A percentile compares a stretch with the other conserved stretches of the same genome.
phyloP scores from a whole-genome alignment of 805 yeast genomes.

The Hermanozyma aechmeae region DNA sequence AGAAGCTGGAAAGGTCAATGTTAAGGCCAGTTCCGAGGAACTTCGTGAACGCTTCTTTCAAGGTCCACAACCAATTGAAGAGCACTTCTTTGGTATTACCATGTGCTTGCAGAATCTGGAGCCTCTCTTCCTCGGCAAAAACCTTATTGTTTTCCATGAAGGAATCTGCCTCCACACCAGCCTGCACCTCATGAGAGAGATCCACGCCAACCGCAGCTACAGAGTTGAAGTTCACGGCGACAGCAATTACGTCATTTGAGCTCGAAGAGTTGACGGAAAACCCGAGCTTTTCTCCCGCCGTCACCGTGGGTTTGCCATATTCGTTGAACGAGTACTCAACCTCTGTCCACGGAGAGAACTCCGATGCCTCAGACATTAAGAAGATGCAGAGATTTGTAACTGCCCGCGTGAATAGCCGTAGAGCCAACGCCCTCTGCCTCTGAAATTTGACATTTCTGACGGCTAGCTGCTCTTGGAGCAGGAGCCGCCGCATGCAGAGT shows the following conservation, averaged over 20 bases:
- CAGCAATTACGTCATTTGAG: conserved; percentile 40
- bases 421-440: conserved; percentile 28
- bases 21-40: conserved; percentile 49
- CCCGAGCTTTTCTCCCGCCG: conserved; percentile 7
- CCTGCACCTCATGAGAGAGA: conserved; percentile 26
- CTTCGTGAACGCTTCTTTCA: conserved; percentile 71
- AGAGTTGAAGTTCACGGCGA: conserved; percentile 28
- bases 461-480: conserved; percentile 30
- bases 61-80: conserved; percentile 64
- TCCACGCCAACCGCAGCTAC: conserved; percentile 24
- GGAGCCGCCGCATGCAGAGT: conserved; percentile 34
- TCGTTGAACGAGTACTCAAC: conserved; percentile 21
- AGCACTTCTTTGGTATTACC: no score
- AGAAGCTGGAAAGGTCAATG: conserved; percentile 7
- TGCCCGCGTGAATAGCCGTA: conserved; percentile 35
- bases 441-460: conserved; percentile 31
- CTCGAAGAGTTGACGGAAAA: conserved; percentile 51
- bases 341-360: conserved; percentile 11
- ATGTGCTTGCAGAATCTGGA: conserved; percentile 16
- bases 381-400: conserved; percentile 26
- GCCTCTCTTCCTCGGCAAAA: conserved; percentile 28
- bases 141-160: conserved; percentile 33
- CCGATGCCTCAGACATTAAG: conserved; percentile 3
- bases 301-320: conserved; percentile 51
- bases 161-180: no score